Conservation (phyloP, 1,284 basidiomycete species). For the Wolfiporia cocos region DNA sequence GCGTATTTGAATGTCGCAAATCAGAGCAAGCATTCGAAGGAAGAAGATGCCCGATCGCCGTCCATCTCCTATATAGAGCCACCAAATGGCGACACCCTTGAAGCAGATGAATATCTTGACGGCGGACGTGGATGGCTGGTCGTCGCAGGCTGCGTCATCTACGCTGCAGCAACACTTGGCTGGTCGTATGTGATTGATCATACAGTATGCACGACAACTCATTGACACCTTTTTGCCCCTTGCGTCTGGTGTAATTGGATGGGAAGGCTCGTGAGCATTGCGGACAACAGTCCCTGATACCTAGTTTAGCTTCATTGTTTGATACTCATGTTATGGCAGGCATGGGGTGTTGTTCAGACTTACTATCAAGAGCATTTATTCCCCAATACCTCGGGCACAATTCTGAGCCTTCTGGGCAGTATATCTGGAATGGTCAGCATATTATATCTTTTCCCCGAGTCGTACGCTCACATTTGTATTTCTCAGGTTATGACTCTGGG, state of each 20-base stretch:
- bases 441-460: background rate
- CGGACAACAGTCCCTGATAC: slow-evolving; percentile 15
- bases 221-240: background rate
- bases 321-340: slow-evolving; percentile 16
- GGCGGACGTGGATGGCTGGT: slow-evolving; percentile 20
- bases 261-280: slow-evolving; percentile 14
- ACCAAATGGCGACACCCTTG: slow-evolving; percentile 7
- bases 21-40: slow-evolving; percentile 9
- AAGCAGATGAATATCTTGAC: slow-evolving; percentile 15
- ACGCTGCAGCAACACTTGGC: slow-evolving; percentile 16
- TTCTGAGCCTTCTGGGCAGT: slow-evolving; percentile 19
- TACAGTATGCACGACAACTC: background rate
- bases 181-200: slow-evolving; percentile 18
- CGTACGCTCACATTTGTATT: background rate
- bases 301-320: slow-evolving; percentile 2
- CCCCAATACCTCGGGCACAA: slow-evolving; percentile 14
- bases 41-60: slow-evolving; percentile 7
- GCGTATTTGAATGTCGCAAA: slow-evolving; percentile 11
- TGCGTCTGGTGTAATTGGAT: slow-evolving; percentile 1
- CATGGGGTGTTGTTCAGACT: slow-evolving; percentile 23
- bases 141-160: slow-evolving; percentile 17
- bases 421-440: slow-evolving; percentile 17
- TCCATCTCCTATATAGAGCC: slow-evolving; percentile 12
- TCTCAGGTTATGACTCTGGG: slow-evolving; percentile 19
- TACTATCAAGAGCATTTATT: slow-evolving; percentile 19